Percentiles rank a stretch among this genome's conserved stretches.
These are phyloP conservation scores for Chrysosporium keratinophilum DNA, from an alignment of 2,329 filamentous ascomycete species.

Conservation along the genomic window DNA sequence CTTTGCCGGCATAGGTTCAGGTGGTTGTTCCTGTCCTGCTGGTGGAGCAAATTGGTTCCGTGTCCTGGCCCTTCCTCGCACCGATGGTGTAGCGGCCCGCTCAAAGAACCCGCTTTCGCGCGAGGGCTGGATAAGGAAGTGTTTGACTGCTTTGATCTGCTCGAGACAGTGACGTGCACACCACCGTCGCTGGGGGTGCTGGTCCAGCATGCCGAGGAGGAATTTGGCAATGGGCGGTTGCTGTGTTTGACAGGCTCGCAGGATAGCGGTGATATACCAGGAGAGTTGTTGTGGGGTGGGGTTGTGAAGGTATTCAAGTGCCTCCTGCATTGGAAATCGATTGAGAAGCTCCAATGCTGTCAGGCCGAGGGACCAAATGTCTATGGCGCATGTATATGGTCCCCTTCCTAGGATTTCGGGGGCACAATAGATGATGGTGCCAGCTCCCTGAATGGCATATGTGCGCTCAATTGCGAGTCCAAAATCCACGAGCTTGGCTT, in stretches of 20 bases:
- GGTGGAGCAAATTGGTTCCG: no score
- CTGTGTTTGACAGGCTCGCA: no score
- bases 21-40: no score
- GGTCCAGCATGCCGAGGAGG: not conserved
- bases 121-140: not conserved
- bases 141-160: not conserved
- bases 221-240: not conserved
- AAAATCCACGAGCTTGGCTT: slow-evolving; percentile 10
- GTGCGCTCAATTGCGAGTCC: not conserved
- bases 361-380: slow-evolving; percentile 14
- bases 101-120: no score
- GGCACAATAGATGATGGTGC: slow-evolving; percentile 5
- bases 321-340: not conserved
- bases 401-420: not conserved
- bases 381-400: slow-evolving; percentile 4
- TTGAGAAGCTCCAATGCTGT: slow-evolving; percentile 4
- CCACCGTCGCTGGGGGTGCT: not conserved
- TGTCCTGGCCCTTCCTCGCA: no score
- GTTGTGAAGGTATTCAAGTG: not conserved
- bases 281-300: no score
- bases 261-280: no score
- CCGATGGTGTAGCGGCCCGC: no score
- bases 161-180: not conserved
- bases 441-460: not conserved
- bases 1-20: no score